Base-by-base conservation (phyloP, 306 rosid species). In the Pyrus pyrifolia region DNA sequence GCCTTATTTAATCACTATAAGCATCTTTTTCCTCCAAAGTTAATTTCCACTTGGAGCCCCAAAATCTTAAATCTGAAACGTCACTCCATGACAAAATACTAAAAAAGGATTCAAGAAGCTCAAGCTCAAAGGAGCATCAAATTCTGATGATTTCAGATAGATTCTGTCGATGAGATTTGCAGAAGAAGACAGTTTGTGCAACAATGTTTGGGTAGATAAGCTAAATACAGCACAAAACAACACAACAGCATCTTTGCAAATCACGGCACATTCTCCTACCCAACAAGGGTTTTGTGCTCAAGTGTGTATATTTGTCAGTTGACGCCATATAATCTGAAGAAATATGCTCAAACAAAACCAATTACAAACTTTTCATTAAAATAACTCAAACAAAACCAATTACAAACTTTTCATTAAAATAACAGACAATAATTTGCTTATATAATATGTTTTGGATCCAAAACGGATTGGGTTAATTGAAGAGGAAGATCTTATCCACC, bases 161-260 rank as follows among this genome's bases (percentile, higher is more conserved):
- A 90, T 90, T 77, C 91, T 66, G 31, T 11, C 38, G n/a, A 15
- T 29, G 27, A 45, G 72, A 78, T 66, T 66, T 51, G 12, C 67
- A 79, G 79, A 71, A 88, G 17, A 82, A 76, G 91, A 85, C 91
- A 85, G 63, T 40, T 11, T 72, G 10, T 21, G 45, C 5, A 46
- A 60, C 21, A 68, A 70, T 31, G 72, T 71, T 71, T 80, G 64
- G 77, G 21, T 55, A 67, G 64, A 31, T 23, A 63, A 63, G 49
- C 61, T 44, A 3, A 55, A 76, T 81, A 86, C 89, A 88, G 79
- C 55, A 49, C 21, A 5, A 49, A 18, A 49, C 21, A 15, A 49
- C 55, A 49, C 21, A 80, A 66, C 74, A 75, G 77, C 78, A 33
- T n/a, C 83, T 75, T 80, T 25, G 80, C 44, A 67, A 53, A 29